These are phyloP conservation scores for Stemphylium beticola DNA, from an alignment of 2,329 filamentous ascomycete species.

Conservation along the genomic window DNA sequence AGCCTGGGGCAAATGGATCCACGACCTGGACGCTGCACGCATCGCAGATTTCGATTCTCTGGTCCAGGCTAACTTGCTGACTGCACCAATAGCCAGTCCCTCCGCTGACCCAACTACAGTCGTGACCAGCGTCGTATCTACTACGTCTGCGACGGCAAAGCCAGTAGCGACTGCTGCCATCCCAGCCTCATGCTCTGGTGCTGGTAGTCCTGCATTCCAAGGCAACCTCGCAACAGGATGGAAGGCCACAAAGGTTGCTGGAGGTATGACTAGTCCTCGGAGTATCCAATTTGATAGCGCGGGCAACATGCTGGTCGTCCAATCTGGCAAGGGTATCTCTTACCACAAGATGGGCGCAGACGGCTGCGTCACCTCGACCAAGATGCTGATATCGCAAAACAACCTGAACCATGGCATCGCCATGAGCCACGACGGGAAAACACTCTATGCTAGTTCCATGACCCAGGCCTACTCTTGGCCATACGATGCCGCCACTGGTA, in stretches of 20 bases:
- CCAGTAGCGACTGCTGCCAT: conserved; percentile 30
- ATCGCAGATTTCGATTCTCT: conserved; percentile 39
- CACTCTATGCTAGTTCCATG: conserved; percentile 61
- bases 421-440: conserved; percentile 54
- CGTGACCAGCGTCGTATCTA: conserved; percentile 27
- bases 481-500: conserved; percentile 62
- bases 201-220: conserved; percentile 32
- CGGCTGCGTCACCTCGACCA: conserved; percentile 40
- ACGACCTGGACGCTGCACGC: conserved; percentile 41
- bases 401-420: conserved; percentile 59
- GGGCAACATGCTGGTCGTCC: conserved; percentile 45
- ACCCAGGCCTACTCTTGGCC: conserved; percentile 66
- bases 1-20: conserved; percentile 40
- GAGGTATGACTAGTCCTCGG: conserved; percentile 40
- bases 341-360: conserved; percentile 37
- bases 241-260: conserved; percentile 42
- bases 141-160: conserved; percentile 22
- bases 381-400: conserved; percentile 41
- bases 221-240: conserved; percentile 37
- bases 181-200: conserved; percentile 39
- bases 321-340: conserved; percentile 43
- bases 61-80: conserved; percentile 40
- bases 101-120: conserved; percentile 26
- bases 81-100: conserved; percentile 28
- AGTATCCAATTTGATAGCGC: conserved; percentile 41